Evolutionary conservation across 1,139 yeast genomes (phyloP).

Genomic region (Nakaseomyces nivariensis): DNA sequence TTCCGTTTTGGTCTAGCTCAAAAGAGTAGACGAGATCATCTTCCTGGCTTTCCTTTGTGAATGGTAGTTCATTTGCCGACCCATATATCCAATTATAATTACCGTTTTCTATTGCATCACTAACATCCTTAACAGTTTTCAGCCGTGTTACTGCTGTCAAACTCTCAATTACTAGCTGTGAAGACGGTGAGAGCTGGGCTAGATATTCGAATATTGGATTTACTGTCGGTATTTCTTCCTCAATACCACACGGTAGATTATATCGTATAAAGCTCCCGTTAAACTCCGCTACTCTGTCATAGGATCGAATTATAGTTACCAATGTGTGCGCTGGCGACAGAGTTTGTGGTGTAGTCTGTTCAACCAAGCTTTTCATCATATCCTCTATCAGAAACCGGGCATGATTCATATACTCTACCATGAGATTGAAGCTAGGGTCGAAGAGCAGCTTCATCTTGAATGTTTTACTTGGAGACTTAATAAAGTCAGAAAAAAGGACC

Average conservation of each 20-base stretch:
- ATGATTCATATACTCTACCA: neutral
- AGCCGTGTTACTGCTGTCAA: neutral
- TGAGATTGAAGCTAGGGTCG: neutral
- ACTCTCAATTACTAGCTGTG: neutral
- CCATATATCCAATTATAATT: conserved; percentile 6
- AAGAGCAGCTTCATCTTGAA: neutral
- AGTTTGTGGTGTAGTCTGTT: too few species aligned
- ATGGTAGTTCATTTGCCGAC: conserved; percentile 5
- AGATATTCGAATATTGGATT: neutral
- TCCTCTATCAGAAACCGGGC: too few species aligned
- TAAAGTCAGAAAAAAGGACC: neutral
- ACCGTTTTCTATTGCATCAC: conserved; percentile 5
- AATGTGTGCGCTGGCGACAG: too few species aligned
- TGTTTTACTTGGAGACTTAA: neutral
- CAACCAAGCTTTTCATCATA: too few species aligned
- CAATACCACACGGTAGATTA: neutral
- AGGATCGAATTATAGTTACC: neutral
- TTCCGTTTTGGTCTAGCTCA: conserved; percentile 21
- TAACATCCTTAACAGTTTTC: neutral
- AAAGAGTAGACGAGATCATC: conserved; percentile 26
- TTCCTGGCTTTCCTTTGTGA: conserved; percentile 7
- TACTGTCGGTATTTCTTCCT: neutral
- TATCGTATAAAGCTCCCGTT: neutral
- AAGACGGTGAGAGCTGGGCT: neutral
- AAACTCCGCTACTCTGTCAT: neutral